These are phyloP conservation scores for Thraustochytrium striatum DNA, from an alignment of 352 stramenopile species.

Conservation along the genomic window DNA sequence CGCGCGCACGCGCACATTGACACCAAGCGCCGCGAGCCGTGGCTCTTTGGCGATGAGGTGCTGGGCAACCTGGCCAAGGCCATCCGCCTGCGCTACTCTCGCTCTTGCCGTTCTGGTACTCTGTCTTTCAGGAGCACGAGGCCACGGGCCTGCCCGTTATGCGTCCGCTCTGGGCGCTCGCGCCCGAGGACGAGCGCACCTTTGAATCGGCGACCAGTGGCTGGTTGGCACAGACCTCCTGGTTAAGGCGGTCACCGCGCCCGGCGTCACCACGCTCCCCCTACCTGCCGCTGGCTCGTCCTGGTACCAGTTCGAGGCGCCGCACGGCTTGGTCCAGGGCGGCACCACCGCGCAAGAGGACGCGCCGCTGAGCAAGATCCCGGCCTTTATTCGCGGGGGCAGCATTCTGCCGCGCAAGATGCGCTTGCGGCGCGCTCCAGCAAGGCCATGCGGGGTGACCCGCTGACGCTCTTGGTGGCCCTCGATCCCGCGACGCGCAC, in stretches of 20 bases:
- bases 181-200: constrained; percentile 72
- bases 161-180: constrained; percentile 93
- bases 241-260: constrained; percentile 87
- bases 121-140: constrained; percentile 65
- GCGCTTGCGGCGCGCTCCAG: constrained; percentile 86
- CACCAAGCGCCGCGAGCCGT: constrained; percentile 93
- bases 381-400: constrained; percentile 91
- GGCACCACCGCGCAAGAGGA: constrained; percentile 66
- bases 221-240: constrained; percentile 89
- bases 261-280: constrained; percentile 62
- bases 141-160: constrained; percentile 69
- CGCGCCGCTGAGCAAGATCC: constrained; percentile 86
- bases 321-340: constrained; percentile 59
- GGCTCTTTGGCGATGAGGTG: constrained; percentile 91
- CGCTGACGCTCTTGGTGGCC: constrained; percentile 91
- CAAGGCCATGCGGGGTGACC: constrained; percentile 90
- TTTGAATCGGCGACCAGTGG: constrained; percentile 89
- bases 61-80: constrained; percentile 77
- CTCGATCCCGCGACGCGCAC: constrained; percentile 68
- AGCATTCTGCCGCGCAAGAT: constrained; percentile 91
- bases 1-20: constrained; percentile 97
- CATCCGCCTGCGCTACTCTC: constrained; percentile 90
- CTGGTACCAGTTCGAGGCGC: constrained; percentile 55
- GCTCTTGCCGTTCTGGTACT: constrained; percentile 91
- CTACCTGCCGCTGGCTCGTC: neutral